Evolutionary conservation across 495 filamentous ascomycete genomes (phyloP).

Genomic region (Neurospora sp.): DNA sequence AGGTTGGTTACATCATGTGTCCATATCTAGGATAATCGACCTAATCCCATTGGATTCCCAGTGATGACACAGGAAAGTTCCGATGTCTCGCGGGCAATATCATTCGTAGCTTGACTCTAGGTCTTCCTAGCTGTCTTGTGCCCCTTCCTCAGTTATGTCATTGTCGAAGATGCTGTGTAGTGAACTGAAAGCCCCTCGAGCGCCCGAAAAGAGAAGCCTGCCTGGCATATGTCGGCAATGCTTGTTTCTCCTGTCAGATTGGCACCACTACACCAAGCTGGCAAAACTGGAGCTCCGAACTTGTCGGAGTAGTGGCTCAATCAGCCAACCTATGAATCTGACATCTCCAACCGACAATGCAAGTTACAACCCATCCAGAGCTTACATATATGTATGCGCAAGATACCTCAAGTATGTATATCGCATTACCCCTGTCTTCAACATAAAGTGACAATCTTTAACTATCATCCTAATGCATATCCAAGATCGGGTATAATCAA

Average conservation of each 20-base stretch:
- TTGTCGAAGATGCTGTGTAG: neutral
- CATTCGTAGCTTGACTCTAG: neutral
- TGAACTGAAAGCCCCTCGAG: neutral
- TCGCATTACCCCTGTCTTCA: too few species aligned
- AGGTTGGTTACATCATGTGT: neutral
- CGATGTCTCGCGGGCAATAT: neutral
- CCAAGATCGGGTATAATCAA: too few species aligned
- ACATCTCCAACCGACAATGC: neutral
- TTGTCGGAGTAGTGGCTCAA: too few species aligned
- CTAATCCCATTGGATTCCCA: neutral
- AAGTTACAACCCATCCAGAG: neutral
- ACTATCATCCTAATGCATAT: too few species aligned
- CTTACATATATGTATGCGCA: too few species aligned
- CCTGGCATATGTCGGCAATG: neutral
- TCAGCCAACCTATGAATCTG: too few species aligned
- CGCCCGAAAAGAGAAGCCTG: neutral
- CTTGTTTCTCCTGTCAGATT: neutral
- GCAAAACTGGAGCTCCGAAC: too few species aligned
- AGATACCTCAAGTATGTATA: too few species aligned
- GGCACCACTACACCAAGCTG: too few species aligned
- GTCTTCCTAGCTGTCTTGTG: neutral
- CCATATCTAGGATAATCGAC: too few species aligned
- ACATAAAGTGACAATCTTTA: too few species aligned
- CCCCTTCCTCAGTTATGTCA: neutral
- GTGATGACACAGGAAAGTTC: neutral